Percentiles rank a stretch among this genome's conserved stretches.
phyloP scores from a whole-genome alignment of 352 stramenopile genomes.

The Thraustochytrium striatum region DNA sequence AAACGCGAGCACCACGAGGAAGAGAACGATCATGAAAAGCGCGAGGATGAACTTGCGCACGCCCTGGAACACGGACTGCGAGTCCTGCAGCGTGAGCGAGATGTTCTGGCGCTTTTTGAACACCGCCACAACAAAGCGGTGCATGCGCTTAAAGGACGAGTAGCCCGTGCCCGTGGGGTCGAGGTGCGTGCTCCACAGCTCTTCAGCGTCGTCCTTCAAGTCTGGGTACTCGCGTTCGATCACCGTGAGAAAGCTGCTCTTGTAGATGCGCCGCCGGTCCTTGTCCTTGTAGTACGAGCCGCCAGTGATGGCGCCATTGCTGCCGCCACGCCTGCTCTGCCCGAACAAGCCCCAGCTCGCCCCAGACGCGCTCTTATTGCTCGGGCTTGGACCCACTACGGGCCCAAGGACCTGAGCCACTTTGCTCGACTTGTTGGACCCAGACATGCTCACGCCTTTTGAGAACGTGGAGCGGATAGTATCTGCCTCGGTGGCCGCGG shows the following conservation, averaged over 20 bases:
- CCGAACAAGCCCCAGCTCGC: neutral
- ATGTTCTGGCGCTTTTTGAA: slow-evolving; percentile 8
- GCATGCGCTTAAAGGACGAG: neutral
- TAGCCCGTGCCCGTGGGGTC: slow-evolving; percentile 9
- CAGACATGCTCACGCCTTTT: neutral
- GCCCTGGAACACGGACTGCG: slow-evolving; percentile 7
- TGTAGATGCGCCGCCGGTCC: neutral
- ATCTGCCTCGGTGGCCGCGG: neutral
- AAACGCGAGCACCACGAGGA: slow-evolving; percentile 27
- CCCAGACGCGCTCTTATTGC: neutral
- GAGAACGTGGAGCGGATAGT: neutral
- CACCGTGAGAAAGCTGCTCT: slow-evolving; percentile 1
- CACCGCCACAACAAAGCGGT: neutral
- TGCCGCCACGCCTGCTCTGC: neutral
- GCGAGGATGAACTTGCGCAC: slow-evolving; percentile 19
- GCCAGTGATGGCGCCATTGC: neutral
- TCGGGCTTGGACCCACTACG: neutral
- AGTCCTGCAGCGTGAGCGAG: slow-evolving; percentile 25
- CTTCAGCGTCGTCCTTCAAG: neutral
- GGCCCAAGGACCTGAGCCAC: neutral
- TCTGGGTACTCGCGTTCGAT: neutral
- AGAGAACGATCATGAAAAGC: neutral
- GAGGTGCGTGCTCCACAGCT: neutral
- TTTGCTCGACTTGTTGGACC: neutral
- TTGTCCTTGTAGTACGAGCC: neutral